A percentile compares a stretch with the other conserved stretches of the same genome.
phyloP scores from a whole-genome alignment of 352 stramenopile species.

The Pythium pyrilobum region DNA sequence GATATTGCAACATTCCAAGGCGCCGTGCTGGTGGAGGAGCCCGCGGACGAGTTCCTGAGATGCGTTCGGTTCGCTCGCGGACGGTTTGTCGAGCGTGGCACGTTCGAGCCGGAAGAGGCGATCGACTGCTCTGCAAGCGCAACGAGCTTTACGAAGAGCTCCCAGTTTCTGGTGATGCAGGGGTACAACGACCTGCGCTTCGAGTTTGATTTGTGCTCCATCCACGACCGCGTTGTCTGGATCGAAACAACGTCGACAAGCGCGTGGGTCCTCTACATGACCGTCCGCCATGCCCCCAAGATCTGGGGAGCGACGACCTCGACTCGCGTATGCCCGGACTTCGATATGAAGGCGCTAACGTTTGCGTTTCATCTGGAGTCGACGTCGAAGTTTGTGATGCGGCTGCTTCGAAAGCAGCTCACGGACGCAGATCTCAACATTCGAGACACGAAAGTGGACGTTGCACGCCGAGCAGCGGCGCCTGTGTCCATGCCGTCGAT shows the following conservation, averaged over 20 bases:
- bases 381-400: background rate
- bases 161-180: conserved; percentile 1
- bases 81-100: background rate
- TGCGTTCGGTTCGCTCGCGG: background rate
- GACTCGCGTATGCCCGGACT: conserved; percentile 8
- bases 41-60: background rate
- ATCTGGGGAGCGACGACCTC: conserved; percentile 1
- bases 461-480: background rate
- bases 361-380: conserved; percentile 17
- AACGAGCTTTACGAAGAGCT: background rate
- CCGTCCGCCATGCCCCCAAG: conserved; percentile 11
- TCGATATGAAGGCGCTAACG: conserved; percentile 15
- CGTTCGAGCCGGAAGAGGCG: conserved; percentile 2
- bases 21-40: conserved; percentile 1
- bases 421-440: conserved; percentile 12
- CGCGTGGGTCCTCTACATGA: conserved; percentile 13
- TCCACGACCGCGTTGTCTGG: conserved; percentile 11
- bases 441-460: conserved; percentile 11
- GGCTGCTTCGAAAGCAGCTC: conserved; percentile 5
- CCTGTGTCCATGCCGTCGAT: background rate
- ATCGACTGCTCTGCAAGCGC: background rate
- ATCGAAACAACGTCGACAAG: conserved; percentile 1
- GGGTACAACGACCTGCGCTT: background rate
- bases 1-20: background rate
- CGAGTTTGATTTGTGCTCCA: conserved; percentile 16